Percentiles rank a stretch among this genome's conserved stretches.
These are phyloP conservation scores for Pichia occidentalis DNA, from an alignment of 805 yeast species.

Conservation along the genomic window DNA sequence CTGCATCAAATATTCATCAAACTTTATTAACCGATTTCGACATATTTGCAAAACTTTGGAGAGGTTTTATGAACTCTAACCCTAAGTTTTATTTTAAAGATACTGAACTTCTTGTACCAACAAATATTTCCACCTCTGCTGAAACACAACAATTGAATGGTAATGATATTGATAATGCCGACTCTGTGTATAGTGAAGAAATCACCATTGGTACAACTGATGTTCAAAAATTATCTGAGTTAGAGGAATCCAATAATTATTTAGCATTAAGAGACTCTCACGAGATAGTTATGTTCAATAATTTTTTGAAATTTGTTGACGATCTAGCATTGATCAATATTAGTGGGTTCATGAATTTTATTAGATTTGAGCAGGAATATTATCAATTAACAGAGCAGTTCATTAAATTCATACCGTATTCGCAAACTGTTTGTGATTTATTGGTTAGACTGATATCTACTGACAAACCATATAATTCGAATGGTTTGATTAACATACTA, in stretches of 20 bases:
- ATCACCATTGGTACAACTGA: constrained; percentile 16
- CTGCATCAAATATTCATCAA: constrained; percentile 20
- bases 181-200: constrained; percentile 25
- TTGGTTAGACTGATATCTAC: constrained; percentile 80
- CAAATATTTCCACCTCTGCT: too few species aligned
- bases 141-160: constrained; percentile 14
- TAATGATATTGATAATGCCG: constrained; percentile 17
- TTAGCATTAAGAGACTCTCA: constrained; percentile 26
- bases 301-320: constrained; percentile 79
- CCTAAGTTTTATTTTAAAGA: constrained; percentile 13
- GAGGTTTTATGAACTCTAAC: constrained; percentile 27
- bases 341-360: constrained; percentile 66
- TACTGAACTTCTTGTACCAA: constrained; percentile 2
- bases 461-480: constrained; percentile 82
- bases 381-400: constrained; percentile 62
- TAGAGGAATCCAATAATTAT: constrained; percentile 17
- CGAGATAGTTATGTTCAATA: constrained; percentile 26
- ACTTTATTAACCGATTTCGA: constrained; percentile 20
- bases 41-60: constrained; percentile 26
- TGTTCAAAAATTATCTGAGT: constrained; percentile 13
- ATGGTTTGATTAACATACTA: constrained; percentile 73
- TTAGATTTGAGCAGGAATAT: constrained; percentile 38
- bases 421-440: constrained; percentile 87
- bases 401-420: constrained; percentile 65
- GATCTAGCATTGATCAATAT: constrained; percentile 76